A percentile compares a stretch with the other conserved stretches of the same genome.
Conservation (phyloP, 805 yeast genomes). For the Blastobotrys americana region DNA sequence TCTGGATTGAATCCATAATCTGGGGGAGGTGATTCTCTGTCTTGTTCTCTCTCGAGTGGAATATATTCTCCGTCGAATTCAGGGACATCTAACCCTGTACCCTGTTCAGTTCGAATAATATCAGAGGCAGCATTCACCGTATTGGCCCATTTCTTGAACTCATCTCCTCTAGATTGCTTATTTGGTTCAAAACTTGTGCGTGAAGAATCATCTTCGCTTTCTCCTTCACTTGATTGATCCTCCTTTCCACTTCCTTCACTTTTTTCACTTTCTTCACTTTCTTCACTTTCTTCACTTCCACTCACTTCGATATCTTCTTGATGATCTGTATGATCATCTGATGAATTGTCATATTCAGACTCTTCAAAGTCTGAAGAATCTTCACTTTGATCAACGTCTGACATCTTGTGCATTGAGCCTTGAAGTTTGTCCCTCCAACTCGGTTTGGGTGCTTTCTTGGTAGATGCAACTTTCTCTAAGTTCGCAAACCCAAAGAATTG, state of each 20-base stretch:
- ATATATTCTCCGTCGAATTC: slow-evolving; percentile 42
- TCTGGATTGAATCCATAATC: slow-evolving; percentile 50
- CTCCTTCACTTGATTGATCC: background rate
- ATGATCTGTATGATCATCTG: too few relatives aligned
- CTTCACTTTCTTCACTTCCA: background rate
- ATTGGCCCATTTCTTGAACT: slow-evolving; percentile 87
- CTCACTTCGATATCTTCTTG: background rate
- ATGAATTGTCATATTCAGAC: too few relatives aligned
- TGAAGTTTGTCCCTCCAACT: background rate
- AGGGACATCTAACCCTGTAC: slow-evolving; percentile 53
- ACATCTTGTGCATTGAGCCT: too few relatives aligned
- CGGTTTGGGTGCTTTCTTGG: background rate
- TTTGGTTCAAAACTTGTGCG: background rate
- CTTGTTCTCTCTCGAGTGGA: slow-evolving; percentile 60
- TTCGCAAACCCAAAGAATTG: background rate
- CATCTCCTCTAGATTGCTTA: slow-evolving; percentile 40
- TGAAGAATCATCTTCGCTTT: background rate
- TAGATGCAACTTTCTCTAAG: background rate
- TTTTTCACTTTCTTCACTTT: background rate
- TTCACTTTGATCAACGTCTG: too few relatives aligned
- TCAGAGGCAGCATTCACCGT: slow-evolving; percentile 46
- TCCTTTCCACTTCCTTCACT: background rate
- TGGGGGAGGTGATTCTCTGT: slow-evolving; percentile 60
- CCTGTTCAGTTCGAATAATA: slow-evolving; percentile 29
- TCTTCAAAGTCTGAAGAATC: too few relatives aligned